Percentiles rank a stretch among this genome's conserved stretches.
phyloP scores from a whole-genome alignment of 768 basidiomycete species.

The Psilocybe tampanensis region DNA sequence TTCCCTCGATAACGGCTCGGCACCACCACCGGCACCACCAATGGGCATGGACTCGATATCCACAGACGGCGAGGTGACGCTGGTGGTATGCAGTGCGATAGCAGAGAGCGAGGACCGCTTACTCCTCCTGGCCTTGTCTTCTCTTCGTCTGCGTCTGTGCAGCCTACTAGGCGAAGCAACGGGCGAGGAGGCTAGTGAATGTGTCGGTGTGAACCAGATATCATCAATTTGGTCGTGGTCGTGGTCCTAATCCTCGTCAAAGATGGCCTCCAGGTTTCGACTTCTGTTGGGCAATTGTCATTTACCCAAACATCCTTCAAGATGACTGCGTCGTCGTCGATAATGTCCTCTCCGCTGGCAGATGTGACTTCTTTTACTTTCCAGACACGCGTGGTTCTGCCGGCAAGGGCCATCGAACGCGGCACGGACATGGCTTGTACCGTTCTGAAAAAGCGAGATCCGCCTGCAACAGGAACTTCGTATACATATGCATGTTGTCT shows the following conservation, averaged over 20 bases:
- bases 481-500: no score
- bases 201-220: slow-evolving; percentile 17
- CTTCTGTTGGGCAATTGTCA: no score
- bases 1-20: slow-evolving; percentile 12
- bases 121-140: slow-evolving; percentile 62
- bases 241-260: slow-evolving; percentile 21
- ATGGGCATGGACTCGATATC: slow-evolving; percentile 27
- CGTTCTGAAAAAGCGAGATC: no score
- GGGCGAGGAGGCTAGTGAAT: slow-evolving; percentile 23
- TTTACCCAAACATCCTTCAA: no score
- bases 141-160: slow-evolving; percentile 40
- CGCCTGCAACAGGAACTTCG: no score
- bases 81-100: slow-evolving; percentile 73
- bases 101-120: slow-evolving; percentile 80
- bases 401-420: no score
- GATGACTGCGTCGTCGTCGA: no score
- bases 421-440: no score
- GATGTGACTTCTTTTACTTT: no score
- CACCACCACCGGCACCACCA: slow-evolving; percentile 17
- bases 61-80: slow-evolving; percentile 63
- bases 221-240: slow-evolving; percentile 16
- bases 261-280: no score
- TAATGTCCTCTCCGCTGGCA: no score
- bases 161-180: slow-evolving; percentile 25
- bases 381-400: no score